Evolutionary conservation across 2,329 filamentous ascomycete species (phyloP).

Genomic region (Xylariales sp.): DNA sequence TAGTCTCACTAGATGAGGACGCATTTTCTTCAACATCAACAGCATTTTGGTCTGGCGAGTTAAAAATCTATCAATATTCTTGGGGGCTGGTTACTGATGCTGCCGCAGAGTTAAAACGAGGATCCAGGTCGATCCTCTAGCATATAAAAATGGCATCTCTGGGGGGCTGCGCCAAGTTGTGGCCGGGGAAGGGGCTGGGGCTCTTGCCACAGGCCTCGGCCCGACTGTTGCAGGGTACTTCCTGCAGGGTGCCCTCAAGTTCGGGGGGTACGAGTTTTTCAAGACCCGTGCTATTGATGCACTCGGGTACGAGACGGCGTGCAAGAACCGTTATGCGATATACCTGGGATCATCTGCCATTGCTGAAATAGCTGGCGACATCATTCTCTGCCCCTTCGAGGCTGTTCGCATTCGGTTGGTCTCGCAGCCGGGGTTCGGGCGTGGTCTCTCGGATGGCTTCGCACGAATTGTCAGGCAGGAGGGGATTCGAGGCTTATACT

Average conservation of each 20-base stretch:
- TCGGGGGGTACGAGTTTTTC: conserved; percentile 46
- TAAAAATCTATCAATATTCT: conserved; percentile 11
- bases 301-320: conserved; percentile 42
- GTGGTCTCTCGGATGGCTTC: conserved; percentile 40
- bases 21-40: conserved; percentile 3
- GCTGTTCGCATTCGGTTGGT: conserved; percentile 45
- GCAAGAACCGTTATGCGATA: conserved; percentile 42
- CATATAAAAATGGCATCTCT: conserved; percentile 43
- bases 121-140: conserved; percentile 44
- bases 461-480: conserved; percentile 42
- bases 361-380: conserved; percentile 44
- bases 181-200: conserved; percentile 38
- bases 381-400: conserved; percentile 46
- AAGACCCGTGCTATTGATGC: conserved; percentile 43
- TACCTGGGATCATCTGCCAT: conserved; percentile 44
- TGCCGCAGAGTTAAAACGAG: conserved; percentile 44
- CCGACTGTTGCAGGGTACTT: conserved; percentile 46
- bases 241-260: conserved; percentile 46
- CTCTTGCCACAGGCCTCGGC: conserved; percentile 44
- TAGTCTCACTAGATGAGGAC: conserved; percentile 25
- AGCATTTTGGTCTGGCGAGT: conserved; percentile 8
- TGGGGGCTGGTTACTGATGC: conserved; percentile 29
- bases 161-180: conserved; percentile 43
- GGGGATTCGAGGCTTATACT: conserved; percentile 44
- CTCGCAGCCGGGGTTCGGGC: conserved; percentile 43